Evolutionary conservation across 306 rosid species (phyloP).

Genomic region (Rosa rugosa): DNA sequence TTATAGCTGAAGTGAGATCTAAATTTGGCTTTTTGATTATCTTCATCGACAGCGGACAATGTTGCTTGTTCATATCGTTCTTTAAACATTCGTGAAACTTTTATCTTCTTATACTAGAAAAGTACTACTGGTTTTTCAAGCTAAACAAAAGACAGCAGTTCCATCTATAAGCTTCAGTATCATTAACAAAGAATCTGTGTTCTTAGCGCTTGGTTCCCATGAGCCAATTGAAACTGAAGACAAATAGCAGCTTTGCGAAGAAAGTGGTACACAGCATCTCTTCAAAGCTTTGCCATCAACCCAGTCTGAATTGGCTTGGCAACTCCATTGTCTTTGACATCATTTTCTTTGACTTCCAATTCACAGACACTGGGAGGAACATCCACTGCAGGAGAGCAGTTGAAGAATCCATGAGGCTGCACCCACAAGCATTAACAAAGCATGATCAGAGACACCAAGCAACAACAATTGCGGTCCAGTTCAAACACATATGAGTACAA

Average conservation of each 20-base stretch:
- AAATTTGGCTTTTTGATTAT: no score
- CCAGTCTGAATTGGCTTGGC: constrained; percentile 37
- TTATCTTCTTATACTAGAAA: background rate
- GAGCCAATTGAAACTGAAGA: background rate
- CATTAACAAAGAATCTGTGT: background rate
- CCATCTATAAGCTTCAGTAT: no score
- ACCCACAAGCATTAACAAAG: constrained; percentile 20
- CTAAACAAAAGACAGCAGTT: background rate
- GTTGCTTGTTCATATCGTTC: no score
- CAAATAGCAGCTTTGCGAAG: background rate
- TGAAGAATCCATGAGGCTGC: constrained; percentile 96
- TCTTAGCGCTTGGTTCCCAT: background rate
- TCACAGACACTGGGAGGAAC: constrained; percentile 68
- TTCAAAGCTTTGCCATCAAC: constrained; percentile 48
- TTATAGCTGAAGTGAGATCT: no score
- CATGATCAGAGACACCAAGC: background rate
- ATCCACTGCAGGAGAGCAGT: constrained; percentile 80
- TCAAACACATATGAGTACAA: background rate
- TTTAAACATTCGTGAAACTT: background rate
- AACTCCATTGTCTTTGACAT: constrained; percentile 30
- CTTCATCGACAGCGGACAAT: no score
- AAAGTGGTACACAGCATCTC: background rate
- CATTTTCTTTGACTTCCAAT: constrained; percentile 45
- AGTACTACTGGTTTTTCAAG: background rate
- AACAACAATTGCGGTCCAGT: background rate